Evolutionary conservation across 768 basidiomycete species (phyloP), one percentile per base, ranked within the genome.

Genomic region (Russula dissimulans): DNA sequence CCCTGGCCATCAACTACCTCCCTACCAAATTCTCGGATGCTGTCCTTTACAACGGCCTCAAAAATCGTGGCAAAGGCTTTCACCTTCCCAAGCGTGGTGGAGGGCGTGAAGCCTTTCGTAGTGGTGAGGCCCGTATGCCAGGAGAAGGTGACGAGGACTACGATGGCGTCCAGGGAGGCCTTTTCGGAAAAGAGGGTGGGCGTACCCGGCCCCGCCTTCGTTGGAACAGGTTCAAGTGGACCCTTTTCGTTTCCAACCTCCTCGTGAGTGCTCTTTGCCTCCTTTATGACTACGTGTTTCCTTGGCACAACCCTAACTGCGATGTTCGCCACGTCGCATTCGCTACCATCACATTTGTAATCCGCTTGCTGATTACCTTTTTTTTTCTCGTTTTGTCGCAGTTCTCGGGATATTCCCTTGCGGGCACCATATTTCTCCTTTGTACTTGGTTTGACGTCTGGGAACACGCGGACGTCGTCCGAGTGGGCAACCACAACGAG

Each of bases 161-260:
- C 56, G 74, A 75, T 47, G 73, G 74, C 15, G 66, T 74, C 32
- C 65, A 66, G 41, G 52, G 74, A 46, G 69, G 69, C 31, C 75
- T 73, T 71, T 81, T 79, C 68, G 72, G 67, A 18, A 72, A 67
- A 58, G 76, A 77, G 42, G 73, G 71, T 51, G 73, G 74, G 56
- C 72, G 71, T 60, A 69, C 68, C 1, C 73, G 74, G 61, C 71
- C 77, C 51, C 73, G 73, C 62, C 72, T 87, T 58, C 75, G 84
- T 15, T 94, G 91, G 91, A 92, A 84, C 68, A 80, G 76, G 63
- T 93, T 92, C 79, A 93, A 94, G 70, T 91, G 89, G 89, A 73
- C 78, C 11, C 71, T 93, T 4, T 86, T 92, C 70, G 46, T 81
- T 49, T 74, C 86, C 50, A 92, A 91, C 68, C 66, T 76, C 38